These are phyloP conservation scores for Saturnispora silvae DNA, from an alignment of 805 yeast genomes.

Conservation along the genomic window DNA sequence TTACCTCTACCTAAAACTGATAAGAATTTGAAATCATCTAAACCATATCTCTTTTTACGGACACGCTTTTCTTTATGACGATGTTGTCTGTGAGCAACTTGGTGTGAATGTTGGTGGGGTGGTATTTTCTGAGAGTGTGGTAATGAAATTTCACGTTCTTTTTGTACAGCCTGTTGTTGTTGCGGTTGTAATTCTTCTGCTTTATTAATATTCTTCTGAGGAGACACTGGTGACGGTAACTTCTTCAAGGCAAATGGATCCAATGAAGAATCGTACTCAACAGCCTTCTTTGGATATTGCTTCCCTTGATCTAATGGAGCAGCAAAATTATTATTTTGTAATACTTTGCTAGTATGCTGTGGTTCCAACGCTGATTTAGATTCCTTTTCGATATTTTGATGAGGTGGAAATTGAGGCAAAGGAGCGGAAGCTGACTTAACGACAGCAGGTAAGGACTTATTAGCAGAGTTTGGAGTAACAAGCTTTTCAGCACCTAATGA, in stretches of 20 bases:
- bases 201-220: neutral
- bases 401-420: neutral
- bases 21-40: conserved; percentile 88
- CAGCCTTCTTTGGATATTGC: conserved; percentile 19
- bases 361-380: neutral
- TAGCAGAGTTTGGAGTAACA: neutral
- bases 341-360: too few species aligned
- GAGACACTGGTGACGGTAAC: neutral
- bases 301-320: neutral
- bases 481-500: too few species aligned
- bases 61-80: conserved; percentile 26
- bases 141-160: neutral
- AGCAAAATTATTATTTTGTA: too few species aligned
- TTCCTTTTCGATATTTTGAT: too few species aligned
- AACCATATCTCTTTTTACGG: conserved; percentile 67
- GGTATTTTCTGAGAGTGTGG: conserved; percentile 1
- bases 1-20: conserved; percentile 98
- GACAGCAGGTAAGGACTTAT: neutral
- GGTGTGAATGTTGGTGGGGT: conserved; percentile 13
- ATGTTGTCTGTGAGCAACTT: conserved; percentile 12
- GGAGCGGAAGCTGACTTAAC: neutral
- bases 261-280: conserved; percentile 6
- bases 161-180: neutral
- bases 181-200: neutral
- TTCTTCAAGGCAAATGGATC: too few species aligned